Evolutionary conservation across 2,329 filamentous ascomycete species (phyloP).

Genomic region (Teratosphaeria pseudoeucalypti): DNA sequence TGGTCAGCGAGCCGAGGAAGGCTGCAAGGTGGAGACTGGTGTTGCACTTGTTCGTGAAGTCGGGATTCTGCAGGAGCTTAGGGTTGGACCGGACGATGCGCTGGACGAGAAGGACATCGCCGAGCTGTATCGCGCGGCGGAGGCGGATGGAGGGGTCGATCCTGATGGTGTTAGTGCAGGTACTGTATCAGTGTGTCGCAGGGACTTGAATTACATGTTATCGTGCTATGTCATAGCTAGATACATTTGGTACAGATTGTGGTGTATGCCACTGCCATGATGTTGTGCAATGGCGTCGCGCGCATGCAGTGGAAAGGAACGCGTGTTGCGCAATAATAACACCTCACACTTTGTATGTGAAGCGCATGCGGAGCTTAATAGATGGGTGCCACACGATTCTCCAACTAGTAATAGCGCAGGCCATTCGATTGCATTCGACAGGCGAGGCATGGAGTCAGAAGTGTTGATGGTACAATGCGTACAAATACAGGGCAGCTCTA

Average conservation of each 20-base stretch:
- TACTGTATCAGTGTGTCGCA: not conserved
- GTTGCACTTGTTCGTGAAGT: conserved; percentile 65
- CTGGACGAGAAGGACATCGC: conserved; percentile 61
- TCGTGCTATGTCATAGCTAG: not conserved
- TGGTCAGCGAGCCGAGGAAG: conserved; percentile 57
- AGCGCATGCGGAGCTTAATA: not conserved
- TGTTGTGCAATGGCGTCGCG: not conserved
- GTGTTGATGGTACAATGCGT: not conserved
- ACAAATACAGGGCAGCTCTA: not conserved
- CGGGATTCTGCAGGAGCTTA: conserved; percentile 64
- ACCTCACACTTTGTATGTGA: not conserved
- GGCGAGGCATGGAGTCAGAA: not conserved
- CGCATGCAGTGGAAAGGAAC: not conserved
- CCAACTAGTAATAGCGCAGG: not conserved
- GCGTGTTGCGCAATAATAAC: not conserved
- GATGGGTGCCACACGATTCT: not conserved
- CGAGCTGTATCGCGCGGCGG: conserved; percentile 68
- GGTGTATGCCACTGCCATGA: not conserved
- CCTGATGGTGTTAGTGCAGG: conserved; percentile 38
- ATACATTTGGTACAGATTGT: not conserved
- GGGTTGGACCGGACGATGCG: conserved; percentile 69
- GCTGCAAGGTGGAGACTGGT: conserved; percentile 76
- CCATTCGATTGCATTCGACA: not conserved
- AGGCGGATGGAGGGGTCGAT: conserved; percentile 69
- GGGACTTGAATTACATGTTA: not conserved